These are phyloP conservation scores for Neurospora sp. DNA, from an alignment of 2,329 filamentous ascomycete species.

Conservation along the genomic window DNA sequence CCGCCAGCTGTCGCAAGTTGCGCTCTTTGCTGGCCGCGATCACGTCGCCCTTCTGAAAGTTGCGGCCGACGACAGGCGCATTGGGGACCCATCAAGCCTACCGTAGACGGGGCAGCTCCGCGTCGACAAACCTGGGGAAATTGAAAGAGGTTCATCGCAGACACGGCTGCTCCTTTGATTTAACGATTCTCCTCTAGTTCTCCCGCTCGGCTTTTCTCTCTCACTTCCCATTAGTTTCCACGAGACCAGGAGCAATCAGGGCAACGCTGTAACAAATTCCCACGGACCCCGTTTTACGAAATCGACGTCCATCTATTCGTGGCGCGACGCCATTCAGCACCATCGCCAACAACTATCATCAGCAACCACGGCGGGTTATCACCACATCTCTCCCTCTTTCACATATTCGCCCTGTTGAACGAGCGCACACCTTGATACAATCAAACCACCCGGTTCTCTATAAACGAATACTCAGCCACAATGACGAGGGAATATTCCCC, in stretches of 20 bases:
- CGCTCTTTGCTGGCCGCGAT: no score
- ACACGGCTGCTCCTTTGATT: background rate
- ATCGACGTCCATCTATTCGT: background rate
- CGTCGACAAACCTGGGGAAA: background rate
- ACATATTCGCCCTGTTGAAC: background rate
- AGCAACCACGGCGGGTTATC: background rate
- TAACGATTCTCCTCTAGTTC: background rate
- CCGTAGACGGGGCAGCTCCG: background rate
- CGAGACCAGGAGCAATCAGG: background rate
- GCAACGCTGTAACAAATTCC: background rate
- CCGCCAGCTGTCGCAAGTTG: background rate
- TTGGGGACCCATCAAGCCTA: background rate
- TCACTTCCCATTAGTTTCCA: background rate
- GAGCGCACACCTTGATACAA: background rate
- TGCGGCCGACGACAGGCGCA: background rate
- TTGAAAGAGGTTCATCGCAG: background rate
- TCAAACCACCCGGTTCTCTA: background rate
- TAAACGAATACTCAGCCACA: background rate
- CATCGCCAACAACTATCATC: background rate
- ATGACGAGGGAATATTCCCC: constrained; percentile 21
- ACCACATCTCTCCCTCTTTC: background rate
- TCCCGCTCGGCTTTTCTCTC: background rate
- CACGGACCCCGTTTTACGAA: background rate
- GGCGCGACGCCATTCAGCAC: background rate
- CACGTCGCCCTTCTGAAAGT: background rate